Percentiles rank a stretch among this genome's conserved stretches.
Conservation (phyloP, 2,329 filamentous ascomycete species). For the Pseudogymnoascus pannorum region DNA sequence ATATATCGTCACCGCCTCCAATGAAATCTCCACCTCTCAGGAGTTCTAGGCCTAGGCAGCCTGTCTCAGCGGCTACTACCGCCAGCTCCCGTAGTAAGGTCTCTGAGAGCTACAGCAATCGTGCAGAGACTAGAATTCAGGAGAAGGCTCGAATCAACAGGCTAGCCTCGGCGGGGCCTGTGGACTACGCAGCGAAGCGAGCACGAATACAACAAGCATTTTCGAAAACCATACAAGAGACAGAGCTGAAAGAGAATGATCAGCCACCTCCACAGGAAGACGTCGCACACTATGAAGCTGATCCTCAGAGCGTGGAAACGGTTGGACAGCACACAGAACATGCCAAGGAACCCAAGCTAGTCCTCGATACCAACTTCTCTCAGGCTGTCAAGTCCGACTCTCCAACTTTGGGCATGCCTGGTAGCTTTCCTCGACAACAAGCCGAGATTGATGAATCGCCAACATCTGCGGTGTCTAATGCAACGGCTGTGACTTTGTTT, state of each 20-base stretch:
- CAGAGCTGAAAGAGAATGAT: constrained; percentile 43
- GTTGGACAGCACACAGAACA: not conserved
- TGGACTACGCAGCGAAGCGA: constrained; percentile 77
- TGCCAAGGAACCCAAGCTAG: not conserved
- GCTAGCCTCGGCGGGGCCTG: constrained; percentile 60
- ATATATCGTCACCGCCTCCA: constrained; percentile 61
- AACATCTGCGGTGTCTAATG: constrained; percentile 50
- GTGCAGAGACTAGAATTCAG: constrained; percentile 25
- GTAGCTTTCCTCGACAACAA: constrained; percentile 42
- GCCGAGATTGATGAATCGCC: constrained; percentile 43
- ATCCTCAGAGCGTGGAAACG: not conserved
- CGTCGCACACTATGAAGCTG: not conserved
- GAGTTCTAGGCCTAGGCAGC: constrained; percentile 74
- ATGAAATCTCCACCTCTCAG: constrained; percentile 72
- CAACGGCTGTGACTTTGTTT: constrained; percentile 61
- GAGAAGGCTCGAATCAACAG: constrained; percentile 31
- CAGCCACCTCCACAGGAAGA: not conserved
- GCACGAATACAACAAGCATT: constrained; percentile 80
- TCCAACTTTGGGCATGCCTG: constrained; percentile 59
- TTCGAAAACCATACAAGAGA: constrained; percentile 73
- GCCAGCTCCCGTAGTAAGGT: constrained; percentile 59
- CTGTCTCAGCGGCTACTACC: constrained; percentile 68
- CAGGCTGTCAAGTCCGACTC: constrained; percentile 40
- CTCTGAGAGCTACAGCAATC: constrained; percentile 18
- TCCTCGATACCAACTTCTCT: constrained; percentile 12